Conservation (phyloP, 31 red algal genomes). For the Asparagopsis taxiformis region DNA sequence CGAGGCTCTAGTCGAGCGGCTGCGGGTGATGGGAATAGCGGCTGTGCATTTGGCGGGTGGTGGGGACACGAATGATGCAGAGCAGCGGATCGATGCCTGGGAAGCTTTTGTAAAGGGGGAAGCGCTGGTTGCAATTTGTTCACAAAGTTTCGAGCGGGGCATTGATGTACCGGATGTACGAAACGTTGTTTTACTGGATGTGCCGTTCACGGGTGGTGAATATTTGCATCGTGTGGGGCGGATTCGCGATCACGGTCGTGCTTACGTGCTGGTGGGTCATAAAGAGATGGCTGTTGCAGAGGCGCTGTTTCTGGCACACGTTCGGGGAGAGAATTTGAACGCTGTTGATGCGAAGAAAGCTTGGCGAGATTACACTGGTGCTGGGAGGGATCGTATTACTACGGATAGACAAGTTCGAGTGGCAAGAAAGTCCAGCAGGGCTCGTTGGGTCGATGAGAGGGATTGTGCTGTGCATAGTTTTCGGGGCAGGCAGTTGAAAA, state of each 20-base stretch:
- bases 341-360: constrained; percentile 28
- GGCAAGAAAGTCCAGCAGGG: neutral
- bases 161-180: constrained; percentile 48
- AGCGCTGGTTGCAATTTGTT: constrained; percentile 37
- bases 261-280: constrained; percentile 31
- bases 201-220: constrained; percentile 60
- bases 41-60: constrained; percentile 19
- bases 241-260: constrained; percentile 49
- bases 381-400: constrained; percentile 41
- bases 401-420: neutral
- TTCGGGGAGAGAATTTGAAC: constrained; percentile 31
- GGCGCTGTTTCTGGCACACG: constrained; percentile 52
- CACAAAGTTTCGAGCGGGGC: constrained; percentile 48
- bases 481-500: neutral
- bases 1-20: constrained; percentile 9
- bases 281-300: constrained; percentile 38
- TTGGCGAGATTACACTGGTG: constrained; percentile 36
- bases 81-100: constrained; percentile 35
- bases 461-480: neutral
- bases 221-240: constrained; percentile 86
- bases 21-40: constrained; percentile 5
- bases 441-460: neutral
- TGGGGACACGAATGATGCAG: neutral
- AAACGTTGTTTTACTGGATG: constrained; percentile 60
- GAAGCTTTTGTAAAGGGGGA: constrained; percentile 36